Percentiles rank a stretch among this genome's conserved stretches.
Evolutionary conservation across 2,329 filamentous ascomycete genomes (phyloP).

Genomic region (Exophiala mesophila): DNA sequence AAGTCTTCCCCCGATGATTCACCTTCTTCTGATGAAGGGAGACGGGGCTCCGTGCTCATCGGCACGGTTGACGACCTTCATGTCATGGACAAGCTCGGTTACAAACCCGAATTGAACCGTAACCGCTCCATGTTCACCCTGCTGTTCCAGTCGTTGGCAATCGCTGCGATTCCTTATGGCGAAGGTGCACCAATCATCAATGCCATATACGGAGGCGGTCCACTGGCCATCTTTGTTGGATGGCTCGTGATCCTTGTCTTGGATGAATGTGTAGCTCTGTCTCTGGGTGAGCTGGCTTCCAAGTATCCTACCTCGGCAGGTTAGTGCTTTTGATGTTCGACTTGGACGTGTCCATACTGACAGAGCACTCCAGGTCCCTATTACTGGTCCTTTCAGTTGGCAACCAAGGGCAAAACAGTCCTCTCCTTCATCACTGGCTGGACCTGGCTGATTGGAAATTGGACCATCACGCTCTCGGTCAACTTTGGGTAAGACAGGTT

Average conservation of each 20-base stretch:
- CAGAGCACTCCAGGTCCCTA: slow-evolving; percentile 44
- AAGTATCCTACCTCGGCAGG: slow-evolving; percentile 42
- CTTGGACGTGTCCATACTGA: not conserved
- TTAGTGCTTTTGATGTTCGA: not conserved
- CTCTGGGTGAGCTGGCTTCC: slow-evolving; percentile 48
- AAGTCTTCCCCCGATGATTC: slow-evolving; percentile 11
- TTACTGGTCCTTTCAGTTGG: slow-evolving; percentile 52
- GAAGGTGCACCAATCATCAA: slow-evolving; percentile 44
- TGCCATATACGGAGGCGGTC: slow-evolving; percentile 45
- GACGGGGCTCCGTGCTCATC: slow-evolving; percentile 28
- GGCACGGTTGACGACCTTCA: slow-evolving; percentile 30
- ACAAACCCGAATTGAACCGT: slow-evolving; percentile 53
- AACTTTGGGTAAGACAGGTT: slow-evolving; percentile 43
- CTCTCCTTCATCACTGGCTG: slow-evolving; percentile 52
- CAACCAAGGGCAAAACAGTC: slow-evolving; percentile 33
- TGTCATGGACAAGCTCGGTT: slow-evolving; percentile 47
- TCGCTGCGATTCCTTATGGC: slow-evolving; percentile 50
- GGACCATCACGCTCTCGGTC: slow-evolving; percentile 50
- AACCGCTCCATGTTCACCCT: slow-evolving; percentile 58
- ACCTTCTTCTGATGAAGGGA: slow-evolving; percentile 9
- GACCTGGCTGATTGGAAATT: slow-evolving; percentile 51
- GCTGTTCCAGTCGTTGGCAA: slow-evolving; percentile 57
- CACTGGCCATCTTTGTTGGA: slow-evolving; percentile 53
- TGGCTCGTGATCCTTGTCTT: slow-evolving; percentile 53
- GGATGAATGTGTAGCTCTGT: slow-evolving; percentile 50